Percentiles rank a stretch among this genome's conserved stretches.
Conservation (phyloP, 768 basidiomycete genomes). For the Boletellus emodensis region DNA sequence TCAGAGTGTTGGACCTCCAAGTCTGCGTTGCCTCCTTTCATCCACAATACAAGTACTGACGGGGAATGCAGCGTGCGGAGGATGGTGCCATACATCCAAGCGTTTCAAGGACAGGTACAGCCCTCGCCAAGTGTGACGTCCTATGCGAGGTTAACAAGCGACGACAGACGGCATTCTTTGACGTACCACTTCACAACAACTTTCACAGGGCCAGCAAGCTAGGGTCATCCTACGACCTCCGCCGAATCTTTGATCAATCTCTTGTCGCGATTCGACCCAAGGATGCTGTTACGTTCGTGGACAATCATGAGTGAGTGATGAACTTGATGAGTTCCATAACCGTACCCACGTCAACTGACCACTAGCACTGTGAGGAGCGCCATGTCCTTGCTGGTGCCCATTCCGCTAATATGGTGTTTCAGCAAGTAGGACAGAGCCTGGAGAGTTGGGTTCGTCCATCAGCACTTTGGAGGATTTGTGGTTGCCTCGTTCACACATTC, state of each 20-base stretch:
- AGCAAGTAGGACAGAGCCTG: slow-evolving; percentile 69
- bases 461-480: neutral
- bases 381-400: neutral
- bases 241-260: slow-evolving; percentile 66
- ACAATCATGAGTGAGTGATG: slow-evolving; percentile 77
- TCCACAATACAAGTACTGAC: neutral
- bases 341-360: neutral
- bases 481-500: neutral
- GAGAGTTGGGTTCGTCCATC: slow-evolving; percentile 70
- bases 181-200: slow-evolving; percentile 85
- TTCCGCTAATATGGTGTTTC: slow-evolving; percentile 1
- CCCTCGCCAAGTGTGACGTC: slow-evolving; percentile 7
- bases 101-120: slow-evolving; percentile 61
- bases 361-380: slow-evolving; percentile 57
- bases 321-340: neutral
- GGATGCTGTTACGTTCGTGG: slow-evolving; percentile 87
- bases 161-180: slow-evolving; percentile 79
- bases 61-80: slow-evolving; percentile 37
- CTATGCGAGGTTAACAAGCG: neutral
- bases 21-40: slow-evolving; percentile 35
- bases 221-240: slow-evolving; percentile 67
- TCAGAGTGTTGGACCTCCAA: slow-evolving; percentile 83
- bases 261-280: slow-evolving; percentile 64
- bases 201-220: slow-evolving; percentile 72
- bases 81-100: slow-evolving; percentile 55